These are phyloP conservation scores for Dipodascopsis tothii DNA, from an alignment of 805 yeast species.

Conservation along the genomic window DNA sequence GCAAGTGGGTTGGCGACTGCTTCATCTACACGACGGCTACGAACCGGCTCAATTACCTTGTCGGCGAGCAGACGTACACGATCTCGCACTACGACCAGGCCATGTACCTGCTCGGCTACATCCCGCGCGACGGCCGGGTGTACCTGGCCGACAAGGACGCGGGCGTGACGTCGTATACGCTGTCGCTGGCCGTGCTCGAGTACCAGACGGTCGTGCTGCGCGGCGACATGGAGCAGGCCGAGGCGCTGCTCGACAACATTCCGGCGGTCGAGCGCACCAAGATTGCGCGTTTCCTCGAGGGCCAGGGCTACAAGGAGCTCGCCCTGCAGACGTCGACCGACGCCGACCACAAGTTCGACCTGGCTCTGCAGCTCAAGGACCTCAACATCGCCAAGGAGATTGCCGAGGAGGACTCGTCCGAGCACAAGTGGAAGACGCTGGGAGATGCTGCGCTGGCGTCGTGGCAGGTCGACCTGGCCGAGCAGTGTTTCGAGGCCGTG, in stretches of 20 bases:
- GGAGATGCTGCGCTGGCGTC: constrained; percentile 77
- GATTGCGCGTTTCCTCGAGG: constrained; percentile 86
- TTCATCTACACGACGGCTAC: constrained; percentile 82
- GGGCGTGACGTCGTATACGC: constrained; percentile 68
- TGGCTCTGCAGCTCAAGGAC: constrained; percentile 70
- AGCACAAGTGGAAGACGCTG: constrained; percentile 79
- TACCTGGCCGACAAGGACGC: constrained; percentile 88
- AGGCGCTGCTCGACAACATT: constrained; percentile 48
- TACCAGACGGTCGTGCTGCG: constrained; percentile 93
- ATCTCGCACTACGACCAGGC: constrained; percentile 87
- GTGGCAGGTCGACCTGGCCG: constrained; percentile 78
- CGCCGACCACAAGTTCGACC: constrained; percentile 82
- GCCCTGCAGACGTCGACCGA: constrained; percentile 81
- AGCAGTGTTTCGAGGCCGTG: constrained; percentile 68
- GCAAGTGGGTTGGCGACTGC: constrained; percentile 96
- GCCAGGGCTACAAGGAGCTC: constrained; percentile 78
- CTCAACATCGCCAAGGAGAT: constrained; percentile 64
- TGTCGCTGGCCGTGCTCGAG: constrained; percentile 81
- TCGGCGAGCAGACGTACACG: constrained; percentile 88
- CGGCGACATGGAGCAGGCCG: constrained; percentile 84
- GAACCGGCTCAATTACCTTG: constrained; percentile 85
- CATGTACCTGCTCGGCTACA: constrained; percentile 79
- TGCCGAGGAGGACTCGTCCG: constrained; percentile 41
- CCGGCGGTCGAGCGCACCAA: constrained; percentile 61
- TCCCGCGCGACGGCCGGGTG: constrained; percentile 82